Evolutionary conservation across 768 basidiomycete species (phyloP).

Genomic region (Auriscalpium microsporum): DNA sequence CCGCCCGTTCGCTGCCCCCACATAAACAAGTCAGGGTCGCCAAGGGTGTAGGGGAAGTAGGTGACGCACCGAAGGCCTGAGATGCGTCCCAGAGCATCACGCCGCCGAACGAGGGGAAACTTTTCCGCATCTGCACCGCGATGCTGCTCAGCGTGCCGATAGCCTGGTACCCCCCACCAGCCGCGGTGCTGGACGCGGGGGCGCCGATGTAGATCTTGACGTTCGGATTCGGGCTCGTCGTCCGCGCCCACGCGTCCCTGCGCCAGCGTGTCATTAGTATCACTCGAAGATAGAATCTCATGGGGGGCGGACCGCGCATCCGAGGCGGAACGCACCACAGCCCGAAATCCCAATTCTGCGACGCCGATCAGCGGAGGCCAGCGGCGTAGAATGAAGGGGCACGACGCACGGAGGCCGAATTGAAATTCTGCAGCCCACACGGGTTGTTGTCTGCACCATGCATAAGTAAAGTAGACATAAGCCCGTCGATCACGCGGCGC

Average conservation of each 20-base stretch:
- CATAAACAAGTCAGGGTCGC: no score
- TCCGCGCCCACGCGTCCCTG: slow-evolving; percentile 39
- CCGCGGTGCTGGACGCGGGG: slow-evolving; percentile 33
- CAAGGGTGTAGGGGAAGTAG: background rate
- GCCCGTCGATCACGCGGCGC: no score
- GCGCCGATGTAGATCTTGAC: slow-evolving; percentile 39
- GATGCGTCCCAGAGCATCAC: slow-evolving; percentile 40
- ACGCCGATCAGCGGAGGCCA: background rate
- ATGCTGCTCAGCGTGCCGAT: slow-evolving; percentile 25
- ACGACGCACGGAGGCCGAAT: slow-evolving; percentile 40
- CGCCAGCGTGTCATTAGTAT: background rate
- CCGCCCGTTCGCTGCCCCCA: slow-evolving; percentile 39
- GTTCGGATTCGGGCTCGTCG: slow-evolving; percentile 32
- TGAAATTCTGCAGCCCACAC: slow-evolving; percentile 40
- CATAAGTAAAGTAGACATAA: background rate
- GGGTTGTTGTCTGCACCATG: slow-evolving; percentile 32
- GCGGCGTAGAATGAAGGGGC: background rate
- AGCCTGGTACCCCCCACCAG: slow-evolving; percentile 32
- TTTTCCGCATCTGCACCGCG: slow-evolving; percentile 26
- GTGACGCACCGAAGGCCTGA: slow-evolving; percentile 32
- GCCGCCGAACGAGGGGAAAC: slow-evolving; percentile 35
- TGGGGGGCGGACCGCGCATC: background rate
- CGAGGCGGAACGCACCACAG: slow-evolving; percentile 19
- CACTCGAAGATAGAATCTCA: background rate
- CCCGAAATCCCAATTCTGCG: slow-evolving; percentile 40